phyloP scores from a whole-genome alignment of 2,329 filamentous ascomycete genomes.

The Alternaria sp. region DNA sequence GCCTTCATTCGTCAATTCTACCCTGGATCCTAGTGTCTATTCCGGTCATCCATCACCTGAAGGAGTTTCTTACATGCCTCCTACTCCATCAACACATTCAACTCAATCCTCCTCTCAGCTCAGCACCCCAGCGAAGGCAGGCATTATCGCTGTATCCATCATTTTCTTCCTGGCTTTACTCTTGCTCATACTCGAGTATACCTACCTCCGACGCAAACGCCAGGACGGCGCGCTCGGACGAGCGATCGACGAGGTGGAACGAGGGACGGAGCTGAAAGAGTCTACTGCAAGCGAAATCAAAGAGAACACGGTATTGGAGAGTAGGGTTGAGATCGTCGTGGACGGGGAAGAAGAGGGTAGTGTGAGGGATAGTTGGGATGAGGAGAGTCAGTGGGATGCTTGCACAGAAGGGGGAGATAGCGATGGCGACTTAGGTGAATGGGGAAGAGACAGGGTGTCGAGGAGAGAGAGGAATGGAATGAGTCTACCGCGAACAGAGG shows the following conservation, averaged over 20 bases:
- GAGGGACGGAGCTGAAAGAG: slow-evolving; percentile 14
- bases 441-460: slow-evolving; percentile 24
- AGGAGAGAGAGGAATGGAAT: slow-evolving; percentile 21
- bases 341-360: slow-evolving; percentile 22
- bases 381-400: slow-evolving; percentile 11
- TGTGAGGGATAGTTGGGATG: slow-evolving; percentile 11
- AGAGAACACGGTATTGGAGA: slow-evolving; percentile 40
- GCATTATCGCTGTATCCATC: slow-evolving; percentile 16
- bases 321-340: slow-evolving; percentile 36
- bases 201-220: slow-evolving; percentile 30
- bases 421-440: slow-evolving; percentile 23
- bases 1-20: neutral
- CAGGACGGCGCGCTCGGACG: slow-evolving; percentile 27
- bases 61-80: neutral
- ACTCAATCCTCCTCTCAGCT: slow-evolving; percentile 1
- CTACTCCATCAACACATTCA: slow-evolving; percentile 4
- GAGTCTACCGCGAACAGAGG: slow-evolving; percentile 26
- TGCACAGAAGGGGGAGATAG: slow-evolving; percentile 6
- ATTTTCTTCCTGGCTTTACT: slow-evolving; percentile 18
- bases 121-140: slow-evolving; percentile 16
- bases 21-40: neutral
- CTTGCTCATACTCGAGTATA: slow-evolving; percentile 23
- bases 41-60: neutral
- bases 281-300: slow-evolving; percentile 17
- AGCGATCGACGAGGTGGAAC: slow-evolving; percentile 35